Evolutionary conservation across 352 stramenopile genomes (phyloP), one percentile per base, ranked within the genome.

Genomic region (Pythium phragmitis): DNA sequence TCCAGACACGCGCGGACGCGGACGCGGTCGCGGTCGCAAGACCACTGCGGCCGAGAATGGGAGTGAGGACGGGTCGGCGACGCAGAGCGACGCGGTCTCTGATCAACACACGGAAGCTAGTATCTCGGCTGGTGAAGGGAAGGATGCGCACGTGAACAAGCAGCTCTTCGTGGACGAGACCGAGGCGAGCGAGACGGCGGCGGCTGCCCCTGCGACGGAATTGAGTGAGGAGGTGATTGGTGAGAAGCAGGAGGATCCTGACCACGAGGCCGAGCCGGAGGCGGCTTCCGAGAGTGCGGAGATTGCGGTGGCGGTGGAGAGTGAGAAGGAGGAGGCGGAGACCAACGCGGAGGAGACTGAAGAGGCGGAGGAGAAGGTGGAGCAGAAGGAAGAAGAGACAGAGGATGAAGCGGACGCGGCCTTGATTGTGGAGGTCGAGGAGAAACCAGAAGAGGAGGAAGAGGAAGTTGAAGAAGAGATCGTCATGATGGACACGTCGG

Each of bases 391-490:
- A 9, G 43, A 26, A 41, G 19, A 39, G 26, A 28, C 53, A 21
- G 34, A 43, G 1, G 57, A 34, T 4, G 11, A 56, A 16, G n/a
- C 4, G 17, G 6, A 9, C 34, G 34, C 7, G 1, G 34, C 7
- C 34, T 6, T 6, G 34, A 39, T 39, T 13, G 11, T 42, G 11
- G 42, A 30, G 42, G 9, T 52, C 36, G 49, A 45, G 0, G 58
- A 65, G 48, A 9, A 56, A 19, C 8, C 11, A 17, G 51, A 34
- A 12, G 36, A 65, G 37, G 41, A 56, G 21, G 65, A 65, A 33
- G 73, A 84, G 33, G 71, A 82, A 36, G 73, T 80, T 16, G 74
- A 82, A 37, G 74, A 81, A 21, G 64, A 82, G 50, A 72, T 83
- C 30, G 50, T 84, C 42, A 65, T 84, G 66, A 72, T 84, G 61